phyloP scores from a whole-genome alignment of 441 rosid species.

The Isatis lusitanica region DNA sequence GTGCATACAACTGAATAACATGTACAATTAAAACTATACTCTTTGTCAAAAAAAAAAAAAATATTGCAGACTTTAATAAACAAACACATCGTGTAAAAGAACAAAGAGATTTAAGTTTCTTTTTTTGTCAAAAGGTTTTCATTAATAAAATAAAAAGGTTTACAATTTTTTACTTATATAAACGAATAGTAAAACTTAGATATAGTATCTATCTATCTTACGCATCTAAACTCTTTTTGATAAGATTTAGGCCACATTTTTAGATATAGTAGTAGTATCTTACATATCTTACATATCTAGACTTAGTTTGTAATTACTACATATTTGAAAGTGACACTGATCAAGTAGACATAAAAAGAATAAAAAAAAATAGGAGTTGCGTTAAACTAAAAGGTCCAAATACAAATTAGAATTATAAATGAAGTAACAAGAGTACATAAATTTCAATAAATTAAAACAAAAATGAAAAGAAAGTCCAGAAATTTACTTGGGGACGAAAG shows the following conservation, averaged over 20 bases:
- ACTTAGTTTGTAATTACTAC: neutral
- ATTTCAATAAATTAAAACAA: neutral
- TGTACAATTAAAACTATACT: too few relatives aligned
- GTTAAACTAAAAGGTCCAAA: neutral
- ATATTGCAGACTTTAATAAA: neutral
- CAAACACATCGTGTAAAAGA: neutral
- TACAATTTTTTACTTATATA: too few relatives aligned
- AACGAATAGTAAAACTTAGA: too few relatives aligned
- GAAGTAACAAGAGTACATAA: neutral
- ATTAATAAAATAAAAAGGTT: too few relatives aligned
- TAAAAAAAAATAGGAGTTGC: neutral
- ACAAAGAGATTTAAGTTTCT: neutral
- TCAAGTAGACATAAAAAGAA: conserved; percentile 13
- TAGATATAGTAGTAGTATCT: too few relatives aligned
- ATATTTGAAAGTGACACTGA: neutral
- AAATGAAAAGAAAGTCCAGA: neutral
- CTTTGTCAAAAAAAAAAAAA: too few relatives aligned
- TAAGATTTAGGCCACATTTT: too few relatives aligned
- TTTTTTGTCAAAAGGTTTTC: too few relatives aligned
- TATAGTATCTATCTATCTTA: too few relatives aligned
- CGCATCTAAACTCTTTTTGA: too few relatives aligned
- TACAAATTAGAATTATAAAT: neutral
- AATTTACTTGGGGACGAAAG: neutral
- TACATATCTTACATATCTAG: too few relatives aligned
- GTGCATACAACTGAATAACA: neutral